These are phyloP conservation scores for Boletales sp. DNA, from an alignment of 768 basidiomycete species.

Conservation along the genomic window DNA sequence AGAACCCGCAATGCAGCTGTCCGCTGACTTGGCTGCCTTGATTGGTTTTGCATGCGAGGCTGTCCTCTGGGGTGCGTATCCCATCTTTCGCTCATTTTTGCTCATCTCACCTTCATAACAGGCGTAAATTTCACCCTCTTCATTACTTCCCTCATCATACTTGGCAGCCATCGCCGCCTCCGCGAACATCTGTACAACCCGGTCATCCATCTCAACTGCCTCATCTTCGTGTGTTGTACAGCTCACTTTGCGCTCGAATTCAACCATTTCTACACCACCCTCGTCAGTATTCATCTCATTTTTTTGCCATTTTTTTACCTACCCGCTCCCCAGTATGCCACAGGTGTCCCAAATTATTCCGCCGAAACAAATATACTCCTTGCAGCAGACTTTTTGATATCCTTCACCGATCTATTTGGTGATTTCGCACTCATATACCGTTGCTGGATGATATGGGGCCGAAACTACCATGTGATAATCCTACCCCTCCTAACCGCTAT, in stretches of 20 bases:
- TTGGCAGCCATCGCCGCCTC: constrained; percentile 9
- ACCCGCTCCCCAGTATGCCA: constrained; percentile 14
- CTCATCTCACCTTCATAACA: neutral
- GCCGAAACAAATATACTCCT: constrained; percentile 29
- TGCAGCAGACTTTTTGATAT: constrained; percentile 36
- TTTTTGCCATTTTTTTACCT: neutral
- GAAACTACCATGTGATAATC: constrained; percentile 30
- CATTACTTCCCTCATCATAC: constrained; percentile 23
- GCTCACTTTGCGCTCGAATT: constrained; percentile 35
- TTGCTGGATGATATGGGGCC: constrained; percentile 40
- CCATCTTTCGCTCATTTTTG: no score
- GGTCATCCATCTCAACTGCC: constrained; percentile 25
- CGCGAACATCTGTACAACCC: constrained; percentile 17
- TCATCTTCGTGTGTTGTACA: constrained; percentile 34
- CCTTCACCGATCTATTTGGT: constrained; percentile 34
- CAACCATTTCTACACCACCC: constrained; percentile 28
- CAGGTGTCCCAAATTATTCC: constrained; percentile 26
- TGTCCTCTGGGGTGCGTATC: constrained; percentile 31
- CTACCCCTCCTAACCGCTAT: constrained; percentile 34
- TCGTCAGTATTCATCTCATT: constrained; percentile 24
- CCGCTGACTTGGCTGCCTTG: constrained; percentile 31
- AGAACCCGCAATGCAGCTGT: constrained; percentile 16
- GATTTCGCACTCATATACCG: constrained; percentile 38
- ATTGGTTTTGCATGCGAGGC: constrained; percentile 38
- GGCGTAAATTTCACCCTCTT: constrained; percentile 28